Conservation (phyloP, 1,139 yeast genomes). For the Suzukiozyma palmioleophila region DNA sequence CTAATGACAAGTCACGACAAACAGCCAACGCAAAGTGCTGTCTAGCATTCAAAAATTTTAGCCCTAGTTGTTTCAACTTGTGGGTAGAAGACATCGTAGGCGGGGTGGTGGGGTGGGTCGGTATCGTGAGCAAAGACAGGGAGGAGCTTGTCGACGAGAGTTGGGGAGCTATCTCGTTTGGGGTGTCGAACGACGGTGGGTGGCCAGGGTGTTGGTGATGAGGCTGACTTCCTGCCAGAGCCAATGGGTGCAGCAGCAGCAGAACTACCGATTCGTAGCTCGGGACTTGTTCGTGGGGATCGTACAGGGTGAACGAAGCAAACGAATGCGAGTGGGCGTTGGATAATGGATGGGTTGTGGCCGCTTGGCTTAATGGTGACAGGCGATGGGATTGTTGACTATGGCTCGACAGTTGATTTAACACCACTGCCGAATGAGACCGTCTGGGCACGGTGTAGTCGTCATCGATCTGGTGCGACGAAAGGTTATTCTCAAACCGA, state of each 20-base stretch:
- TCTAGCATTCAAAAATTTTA: constrained; percentile 64
- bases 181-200: background rate
- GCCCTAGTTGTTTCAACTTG: constrained; percentile 52
- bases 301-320: constrained; percentile 11
- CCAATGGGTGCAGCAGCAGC: background rate
- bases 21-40: constrained; percentile 73
- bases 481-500: constrained; percentile 25
- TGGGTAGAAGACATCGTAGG: background rate
- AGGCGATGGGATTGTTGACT: constrained; percentile 1
- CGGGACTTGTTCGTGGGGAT: constrained; percentile 40
- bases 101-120: background rate
- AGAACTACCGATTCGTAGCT: constrained; percentile 31
- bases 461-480: constrained; percentile 34
- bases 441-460: constrained; percentile 25
- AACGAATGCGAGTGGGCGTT: constrained; percentile 1
- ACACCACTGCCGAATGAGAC: background rate
- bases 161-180: constrained; percentile 4
- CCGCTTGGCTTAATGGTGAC: background rate
- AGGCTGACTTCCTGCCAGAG: constrained; percentile 5
- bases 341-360: background rate
- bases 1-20: constrained; percentile 67
- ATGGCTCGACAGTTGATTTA: constrained; percentile 3
- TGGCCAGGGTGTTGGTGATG: constrained; percentile 7
- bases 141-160: background rate
- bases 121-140: background rate